These are phyloP conservation scores for Mycena capillaripes DNA, from an alignment of 768 basidiomycete species.

Conservation along the genomic window DNA sequence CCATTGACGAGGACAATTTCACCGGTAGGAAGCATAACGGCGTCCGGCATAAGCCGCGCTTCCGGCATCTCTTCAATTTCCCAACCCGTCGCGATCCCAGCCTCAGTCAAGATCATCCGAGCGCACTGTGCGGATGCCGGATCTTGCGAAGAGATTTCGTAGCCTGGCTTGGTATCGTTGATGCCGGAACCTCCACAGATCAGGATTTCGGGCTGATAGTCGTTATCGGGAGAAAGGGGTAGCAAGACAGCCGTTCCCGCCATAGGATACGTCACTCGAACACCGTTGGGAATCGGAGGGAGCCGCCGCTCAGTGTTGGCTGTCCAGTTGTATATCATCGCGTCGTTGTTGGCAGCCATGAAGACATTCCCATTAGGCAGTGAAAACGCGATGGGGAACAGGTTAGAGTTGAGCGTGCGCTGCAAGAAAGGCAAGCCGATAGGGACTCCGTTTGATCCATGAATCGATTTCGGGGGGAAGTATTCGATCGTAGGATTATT, in stretches of 20 bases:
- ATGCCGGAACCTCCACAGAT: constrained; percentile 84
- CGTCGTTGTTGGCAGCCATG: constrained; percentile 83
- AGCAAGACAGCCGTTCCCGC: constrained; percentile 81
- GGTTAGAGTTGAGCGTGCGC: constrained; percentile 84
- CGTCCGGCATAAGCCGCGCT: constrained; percentile 83
- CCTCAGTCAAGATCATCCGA: constrained; percentile 73
- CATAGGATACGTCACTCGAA: constrained; percentile 89
- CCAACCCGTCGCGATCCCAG: constrained; percentile 80
- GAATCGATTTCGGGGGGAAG: constrained; percentile 84
- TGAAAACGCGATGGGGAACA: constrained; percentile 83
- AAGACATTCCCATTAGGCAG: constrained; percentile 81
- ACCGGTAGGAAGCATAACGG: constrained; percentile 86
- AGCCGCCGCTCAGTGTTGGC: constrained; percentile 71
- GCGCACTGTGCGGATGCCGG: constrained; percentile 82
- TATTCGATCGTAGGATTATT: constrained; percentile 89
- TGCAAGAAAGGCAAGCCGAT: constrained; percentile 73
- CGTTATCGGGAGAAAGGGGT: constrained; percentile 72
- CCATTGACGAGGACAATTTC: constrained; percentile 84
- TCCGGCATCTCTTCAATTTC: constrained; percentile 81
- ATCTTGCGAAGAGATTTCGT: constrained; percentile 79
- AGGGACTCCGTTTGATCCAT: constrained; percentile 76
- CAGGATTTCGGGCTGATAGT: constrained; percentile 78
- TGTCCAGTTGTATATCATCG: constrained; percentile 86
- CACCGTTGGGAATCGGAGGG: constrained; percentile 80
- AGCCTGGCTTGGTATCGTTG: constrained; percentile 70